Evolutionary conservation across 1,139 yeast species (phyloP), one percentile per base, ranked within the genome.

Genomic region (Sugiyamaella xylanicola): DNA sequence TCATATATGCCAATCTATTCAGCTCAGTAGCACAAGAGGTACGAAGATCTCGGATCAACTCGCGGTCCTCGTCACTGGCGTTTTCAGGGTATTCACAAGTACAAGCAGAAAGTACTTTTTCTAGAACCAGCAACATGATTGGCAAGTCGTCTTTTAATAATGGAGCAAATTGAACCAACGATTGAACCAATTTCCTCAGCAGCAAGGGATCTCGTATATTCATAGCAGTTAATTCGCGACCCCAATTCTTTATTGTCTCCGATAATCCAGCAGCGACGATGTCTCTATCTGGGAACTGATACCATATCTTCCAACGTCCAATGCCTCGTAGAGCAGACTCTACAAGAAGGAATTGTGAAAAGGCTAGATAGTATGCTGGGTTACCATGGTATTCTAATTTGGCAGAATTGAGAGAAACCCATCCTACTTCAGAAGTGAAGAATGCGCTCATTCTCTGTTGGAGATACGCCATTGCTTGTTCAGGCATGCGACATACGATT

Each of bases 301-400:
- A 91, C 97, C 97, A 92, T 27, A 91, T 86, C 65, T 91, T 84
- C 98, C 99, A 93, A 66, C 99, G 81, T n/a, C 95, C 84, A 39
- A 95, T 86, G 40, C 99, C 99, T 60, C 96, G 81, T 29, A 93
- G 82, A 62, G 95, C 86, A 43, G 96, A 87, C 71, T 93, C 99
- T 40, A 91, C 89, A 25, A 91, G 83, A 67, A 85, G 86, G 61
- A 93, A 84, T 67, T 92, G 97, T 0, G 96, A 82, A 56, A 86
- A 81, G 0, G 96, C 95, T 61, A 83, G 80, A 55, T 87, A 81
- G 66, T 84, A 87, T 2, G 93, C 85, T 47, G 88, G 83, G 15
- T 86, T 83, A 56, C 83, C 92, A 3, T 77, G 75, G 57, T 79
- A 77, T 51, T 77, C 79, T 56, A 89, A 71, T 55, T 79, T 80